Percentiles rank a stretch among this genome's conserved stretches.
Evolutionary conservation across 805 yeast genomes (phyloP).

Genomic region (Cyberlindnera americana): DNA sequence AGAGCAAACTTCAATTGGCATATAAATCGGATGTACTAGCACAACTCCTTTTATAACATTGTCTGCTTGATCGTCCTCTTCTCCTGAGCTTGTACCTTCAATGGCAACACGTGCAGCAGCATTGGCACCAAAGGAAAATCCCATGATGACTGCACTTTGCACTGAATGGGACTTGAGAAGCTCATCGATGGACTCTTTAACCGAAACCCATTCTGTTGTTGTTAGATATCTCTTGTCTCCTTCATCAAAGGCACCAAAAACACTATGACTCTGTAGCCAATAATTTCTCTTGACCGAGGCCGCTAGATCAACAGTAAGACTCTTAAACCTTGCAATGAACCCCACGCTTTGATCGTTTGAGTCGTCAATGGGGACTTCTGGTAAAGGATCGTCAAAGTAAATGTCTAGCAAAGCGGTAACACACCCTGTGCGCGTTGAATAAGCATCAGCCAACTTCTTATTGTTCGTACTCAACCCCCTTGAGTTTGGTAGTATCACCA

Average conservation of each 20-base stretch:
- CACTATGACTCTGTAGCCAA: constrained; percentile 24
- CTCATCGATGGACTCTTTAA: constrained; percentile 19
- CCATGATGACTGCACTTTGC: constrained; percentile 19
- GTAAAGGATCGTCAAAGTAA: constrained; percentile 23
- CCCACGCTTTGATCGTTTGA: constrained; percentile 1
- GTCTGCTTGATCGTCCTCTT: background rate
- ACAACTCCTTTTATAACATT: constrained; percentile 18
- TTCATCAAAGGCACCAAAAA: constrained; percentile 22
- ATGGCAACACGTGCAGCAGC: constrained; percentile 21
- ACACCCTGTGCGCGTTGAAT: constrained; percentile 27
- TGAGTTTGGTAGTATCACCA: constrained; percentile 26
- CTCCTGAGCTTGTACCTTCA: constrained; percentile 7
- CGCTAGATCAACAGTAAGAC: constrained; percentile 20
- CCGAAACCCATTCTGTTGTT: constrained; percentile 20
- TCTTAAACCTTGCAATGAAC: constrained; percentile 20
- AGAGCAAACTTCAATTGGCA: constrained; percentile 19
- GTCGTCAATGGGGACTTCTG: constrained; percentile 6
- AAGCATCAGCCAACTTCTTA: constrained; percentile 27
- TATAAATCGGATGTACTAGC: constrained; percentile 23
- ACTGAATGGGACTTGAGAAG: constrained; percentile 19
- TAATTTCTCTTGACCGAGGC: constrained; percentile 16
- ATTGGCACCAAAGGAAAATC: constrained; percentile 27
- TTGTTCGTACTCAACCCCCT: constrained; percentile 24
- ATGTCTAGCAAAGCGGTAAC: constrained; percentile 25
- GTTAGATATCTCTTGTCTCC: constrained; percentile 15